Evolutionary conservation across 2,329 filamentous ascomycete genomes (phyloP), one percentile per base, ranked within the genome.

Genomic region (Sclerotinia sclerotiorum): DNA sequence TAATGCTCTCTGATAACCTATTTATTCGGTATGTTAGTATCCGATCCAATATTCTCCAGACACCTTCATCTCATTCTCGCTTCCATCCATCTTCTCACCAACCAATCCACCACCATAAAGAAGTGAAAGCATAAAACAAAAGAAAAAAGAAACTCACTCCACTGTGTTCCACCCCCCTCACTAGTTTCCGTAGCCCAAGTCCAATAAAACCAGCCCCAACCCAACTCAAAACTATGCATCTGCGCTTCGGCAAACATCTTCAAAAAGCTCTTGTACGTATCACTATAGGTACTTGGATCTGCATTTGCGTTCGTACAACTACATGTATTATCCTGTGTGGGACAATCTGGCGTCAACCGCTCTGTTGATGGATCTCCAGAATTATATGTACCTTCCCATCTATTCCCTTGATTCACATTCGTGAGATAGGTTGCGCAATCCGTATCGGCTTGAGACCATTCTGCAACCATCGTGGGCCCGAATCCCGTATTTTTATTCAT

Each of bases 141-240:
- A 21, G 39, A 15, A 49, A 54, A 68, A 24, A 21, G 32, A 4
- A 68, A 68, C 67, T 65, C 42, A 69, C 93, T 97, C 95, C 95
- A 99, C 81, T 97, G 93, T 69, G 88, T 84, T 7, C 65, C 65
- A 48, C 65, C 65, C 10, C 65, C 65, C 21, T 68, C 19, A 61
- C 91, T 89, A 72, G 81, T 84, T 82, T 98, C 94, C 42, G 94
- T 97, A 80, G 93, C 87, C 94, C 95, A 97, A 46, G 94, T 98
- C 95, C 95, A 99, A 81, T 99, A 99, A 81, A 97, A 97, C 95
- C 95, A 99, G 61, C 95, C 95, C 90, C 91, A 95, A 7, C 92
- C 93, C 71, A 90, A 88, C 79, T 98, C 94, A 77, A 98, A 99
- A 69, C 89, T 92, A 74, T 90, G 85, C 92, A 99, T 99, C 82